phyloP scores from a whole-genome alignment of 148 eudicot species.

The Beta vulgaris region DNA sequence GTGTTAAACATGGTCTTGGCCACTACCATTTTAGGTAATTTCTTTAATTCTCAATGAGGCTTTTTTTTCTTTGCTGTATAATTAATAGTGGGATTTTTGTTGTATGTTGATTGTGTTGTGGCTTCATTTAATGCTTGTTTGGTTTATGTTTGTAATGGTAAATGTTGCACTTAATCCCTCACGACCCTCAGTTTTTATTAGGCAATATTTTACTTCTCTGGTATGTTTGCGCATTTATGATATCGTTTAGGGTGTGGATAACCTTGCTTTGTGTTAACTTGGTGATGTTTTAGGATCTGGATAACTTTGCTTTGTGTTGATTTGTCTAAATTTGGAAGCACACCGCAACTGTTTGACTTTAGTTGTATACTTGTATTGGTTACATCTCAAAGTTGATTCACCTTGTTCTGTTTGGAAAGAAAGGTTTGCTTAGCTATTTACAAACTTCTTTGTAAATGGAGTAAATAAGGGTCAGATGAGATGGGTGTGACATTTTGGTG shows the following conservation, averaged over 20 bases:
- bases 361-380: background rate
- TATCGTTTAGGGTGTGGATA: background rate
- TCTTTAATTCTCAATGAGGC: background rate
- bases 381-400: background rate
- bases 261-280: background rate
- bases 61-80: background rate
- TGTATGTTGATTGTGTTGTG: background rate
- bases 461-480: background rate
- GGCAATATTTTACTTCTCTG: background rate
- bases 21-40: slow-evolving; percentile 89
- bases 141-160: background rate
- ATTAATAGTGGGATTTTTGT: background rate
- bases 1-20: slow-evolving; percentile 96
- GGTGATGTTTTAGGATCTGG: background rate
- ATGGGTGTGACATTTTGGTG: background rate
- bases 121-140: background rate
- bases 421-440: background rate
- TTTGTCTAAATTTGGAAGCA: background rate
- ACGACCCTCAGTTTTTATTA: too few relatives aligned
- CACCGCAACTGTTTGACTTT: background rate
- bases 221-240: background rate
- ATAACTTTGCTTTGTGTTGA: background rate
- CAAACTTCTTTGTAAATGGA: background rate
- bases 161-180: background rate
- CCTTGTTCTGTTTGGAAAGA: background rate